Evolutionary conservation across 2,329 filamentous ascomycete species (phyloP), one percentile per base, ranked within the genome.

Genomic region (Huntiella abstrusa): DNA sequence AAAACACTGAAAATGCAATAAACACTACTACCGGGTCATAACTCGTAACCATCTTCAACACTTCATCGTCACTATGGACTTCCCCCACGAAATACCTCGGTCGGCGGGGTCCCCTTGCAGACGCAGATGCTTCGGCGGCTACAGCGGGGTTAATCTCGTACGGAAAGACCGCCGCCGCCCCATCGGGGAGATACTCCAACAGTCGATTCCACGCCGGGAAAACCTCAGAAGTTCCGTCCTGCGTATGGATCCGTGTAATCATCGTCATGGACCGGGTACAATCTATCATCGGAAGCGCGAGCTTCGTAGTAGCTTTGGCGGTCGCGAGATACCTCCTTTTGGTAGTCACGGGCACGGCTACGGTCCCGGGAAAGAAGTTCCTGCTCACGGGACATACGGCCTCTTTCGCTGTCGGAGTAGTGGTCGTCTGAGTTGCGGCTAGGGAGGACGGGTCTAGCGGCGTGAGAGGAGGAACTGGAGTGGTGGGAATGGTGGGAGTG

Each of bases 301-400:
- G 48, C 48, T 6, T 49, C 43, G 19, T 46, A 35, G 43, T 49
- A 49, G 34, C 39, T 43, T 16, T 19, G 19, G 3, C 43, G 38
- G 15, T 49, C 48, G 3, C 43, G 43, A 13, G 43, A 46, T 5
- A 46, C 43, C 28, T 46, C 48, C 40, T 46, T 49, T 12, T 45
- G 43, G 35, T 49, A 49, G 38, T 49, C 48, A 13, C 48, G 34
- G 17, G 48, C 48, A 28, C 48, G 43, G 5, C 34, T 35, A 4
- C 48, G 48, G 17, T 46, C 44, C 12, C 43, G 35, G 6, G 40
- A 36, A 12, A 49, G 40, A 16, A 43, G 5, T 6, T 49, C 48
- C 6, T 49, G 34, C 4, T 46, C 43, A 5, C 48, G 38, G n/a
- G 37, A 38, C 13, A 40, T 8, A 8, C 48, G 40, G 2, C 48